phyloP scores from a whole-genome alignment of 2,329 filamentous ascomycete genomes.

The Hypoxylon sp. region DNA sequence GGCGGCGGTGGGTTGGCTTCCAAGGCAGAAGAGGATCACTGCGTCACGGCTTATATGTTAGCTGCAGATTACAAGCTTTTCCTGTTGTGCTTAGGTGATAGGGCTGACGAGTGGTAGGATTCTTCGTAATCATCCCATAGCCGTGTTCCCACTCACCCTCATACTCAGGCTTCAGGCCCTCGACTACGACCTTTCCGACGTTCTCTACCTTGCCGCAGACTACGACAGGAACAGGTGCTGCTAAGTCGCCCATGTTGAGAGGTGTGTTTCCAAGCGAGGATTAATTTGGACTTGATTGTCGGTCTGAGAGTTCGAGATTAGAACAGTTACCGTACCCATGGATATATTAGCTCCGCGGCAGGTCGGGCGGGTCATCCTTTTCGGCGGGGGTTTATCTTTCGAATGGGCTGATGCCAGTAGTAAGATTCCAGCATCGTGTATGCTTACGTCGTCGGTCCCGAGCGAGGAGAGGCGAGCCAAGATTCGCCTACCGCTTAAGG shows the following conservation, averaged over 20 bases:
- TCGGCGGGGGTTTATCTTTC: conserved; percentile 5
- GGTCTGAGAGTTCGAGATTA: neutral
- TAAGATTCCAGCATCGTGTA: conserved; percentile 10
- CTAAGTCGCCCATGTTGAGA: conserved; percentile 18
- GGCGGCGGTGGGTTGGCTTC: conserved; percentile 31
- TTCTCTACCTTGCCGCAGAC: conserved; percentile 36
- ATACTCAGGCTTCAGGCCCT: conserved; percentile 38
- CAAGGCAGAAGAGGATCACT: conserved; percentile 40
- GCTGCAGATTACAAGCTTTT: neutral
- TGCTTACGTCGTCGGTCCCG: conserved; percentile 36
- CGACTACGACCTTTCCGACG: conserved; percentile 28
- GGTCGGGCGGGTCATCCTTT: neutral
- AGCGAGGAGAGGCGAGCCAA: conserved; percentile 13
- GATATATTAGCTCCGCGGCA: conserved; percentile 28
- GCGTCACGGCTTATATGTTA: neutral
- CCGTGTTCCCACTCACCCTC: conserved; percentile 29
- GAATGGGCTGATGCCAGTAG: conserved; percentile 21
- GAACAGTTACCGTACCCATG: neutral
- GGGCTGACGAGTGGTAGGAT: neutral
- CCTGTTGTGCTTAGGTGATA: neutral
- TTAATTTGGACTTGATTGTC: neutral
- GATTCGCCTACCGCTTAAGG: conserved; percentile 13
- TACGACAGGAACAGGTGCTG: conserved; percentile 25
- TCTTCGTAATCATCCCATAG: neutral
- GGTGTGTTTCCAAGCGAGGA: neutral